These are phyloP conservation scores for Ceratocystis huliohia DNA, from an alignment of 2,329 filamentous ascomycete species.

Conservation along the genomic window DNA sequence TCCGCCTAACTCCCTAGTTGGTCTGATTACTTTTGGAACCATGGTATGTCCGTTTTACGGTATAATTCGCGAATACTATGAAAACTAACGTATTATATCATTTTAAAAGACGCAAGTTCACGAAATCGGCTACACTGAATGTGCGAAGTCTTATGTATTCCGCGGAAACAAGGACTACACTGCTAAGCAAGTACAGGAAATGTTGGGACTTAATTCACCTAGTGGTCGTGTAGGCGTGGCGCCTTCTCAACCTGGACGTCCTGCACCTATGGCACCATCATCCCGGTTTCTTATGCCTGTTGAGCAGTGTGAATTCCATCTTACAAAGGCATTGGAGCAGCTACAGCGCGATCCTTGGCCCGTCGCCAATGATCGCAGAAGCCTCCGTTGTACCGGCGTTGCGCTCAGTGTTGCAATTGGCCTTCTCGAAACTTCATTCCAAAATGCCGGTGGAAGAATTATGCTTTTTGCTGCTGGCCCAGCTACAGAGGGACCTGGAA, in stretches of 20 bases:
- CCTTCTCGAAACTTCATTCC: slow-evolving; percentile 84
- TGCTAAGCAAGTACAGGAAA: slow-evolving; percentile 98
- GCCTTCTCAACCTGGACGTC: slow-evolving; percentile 60
- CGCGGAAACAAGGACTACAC: slow-evolving; percentile 93
- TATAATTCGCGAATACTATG: neutral
- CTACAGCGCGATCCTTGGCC: slow-evolving; percentile 97
- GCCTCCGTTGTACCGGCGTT: slow-evolving; percentile 83
- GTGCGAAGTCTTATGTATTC: slow-evolving; percentile 97
- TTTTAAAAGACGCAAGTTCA: slow-evolving; percentile 68
- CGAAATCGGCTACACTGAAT: slow-evolving; percentile 95
- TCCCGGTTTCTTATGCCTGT: slow-evolving; percentile 88
- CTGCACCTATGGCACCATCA: slow-evolving; percentile 64
- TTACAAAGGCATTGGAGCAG: slow-evolving; percentile 90
- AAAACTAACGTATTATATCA: slow-evolving; percentile 24
- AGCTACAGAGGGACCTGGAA: slow-evolving; percentile 88
- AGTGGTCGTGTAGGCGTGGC: slow-evolving; percentile 60
- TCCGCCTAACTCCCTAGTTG: slow-evolving; percentile 69
- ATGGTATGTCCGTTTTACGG: slow-evolving; percentile 49
- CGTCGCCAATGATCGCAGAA: slow-evolving; percentile 82
- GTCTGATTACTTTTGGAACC: slow-evolving; percentile 77
- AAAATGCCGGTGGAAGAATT: slow-evolving; percentile 85
- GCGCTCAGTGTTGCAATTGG: slow-evolving; percentile 92
- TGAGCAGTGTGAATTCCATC: slow-evolving; percentile 90
- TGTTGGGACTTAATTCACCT: slow-evolving; percentile 72
- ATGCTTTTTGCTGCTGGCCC: slow-evolving; percentile 96